Percentiles rank a stretch among this genome's conserved stretches.
phyloP scores from a whole-genome alignment of 352 stramenopile genomes.

The Phytopythium kandeliae region DNA sequence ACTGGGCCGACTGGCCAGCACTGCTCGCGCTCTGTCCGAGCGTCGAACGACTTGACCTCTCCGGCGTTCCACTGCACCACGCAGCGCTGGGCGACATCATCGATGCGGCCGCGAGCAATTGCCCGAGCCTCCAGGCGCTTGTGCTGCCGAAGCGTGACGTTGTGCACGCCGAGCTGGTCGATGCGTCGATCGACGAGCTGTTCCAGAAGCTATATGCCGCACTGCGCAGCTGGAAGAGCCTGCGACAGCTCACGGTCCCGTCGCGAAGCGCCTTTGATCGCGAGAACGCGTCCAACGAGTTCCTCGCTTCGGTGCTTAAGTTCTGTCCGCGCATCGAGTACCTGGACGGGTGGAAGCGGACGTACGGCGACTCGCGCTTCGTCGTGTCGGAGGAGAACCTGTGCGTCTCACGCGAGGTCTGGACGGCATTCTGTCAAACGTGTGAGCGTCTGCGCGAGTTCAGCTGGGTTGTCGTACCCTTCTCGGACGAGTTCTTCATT shows the following conservation, averaged over 20 bases:
- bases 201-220: slow-evolving; percentile 25
- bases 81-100: slow-evolving; percentile 32
- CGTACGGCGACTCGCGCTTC: slow-evolving; percentile 35
- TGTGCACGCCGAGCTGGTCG: slow-evolving; percentile 20
- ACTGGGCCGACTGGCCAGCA: slow-evolving; percentile 38
- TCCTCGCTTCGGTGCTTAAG: slow-evolving; percentile 16
- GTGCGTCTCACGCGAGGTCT: slow-evolving; percentile 24
- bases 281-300: slow-evolving; percentile 28
- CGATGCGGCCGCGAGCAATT: slow-evolving; percentile 21
- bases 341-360: slow-evolving; percentile 58
- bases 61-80: slow-evolving; percentile 30
- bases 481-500: slow-evolving; percentile 60
- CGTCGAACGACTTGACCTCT: slow-evolving; percentile 36
- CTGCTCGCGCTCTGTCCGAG: slow-evolving; percentile 28
- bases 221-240: slow-evolving; percentile 23
- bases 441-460: slow-evolving; percentile 45
- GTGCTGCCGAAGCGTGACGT: slow-evolving; percentile 30
- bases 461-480: slow-evolving; percentile 64
- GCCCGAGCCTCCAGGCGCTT: slow-evolving; percentile 25
- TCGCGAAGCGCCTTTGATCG: slow-evolving; percentile 25
- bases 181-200: slow-evolving; percentile 35
- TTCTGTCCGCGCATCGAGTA: slow-evolving; percentile 54
- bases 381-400: slow-evolving; percentile 33
- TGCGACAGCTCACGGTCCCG: slow-evolving; percentile 30
- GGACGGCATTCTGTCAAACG: slow-evolving; percentile 34